Base-by-base conservation (phyloP, 768 basidiomycete genomes). In the Daedaleopsis sinensis region DNA sequence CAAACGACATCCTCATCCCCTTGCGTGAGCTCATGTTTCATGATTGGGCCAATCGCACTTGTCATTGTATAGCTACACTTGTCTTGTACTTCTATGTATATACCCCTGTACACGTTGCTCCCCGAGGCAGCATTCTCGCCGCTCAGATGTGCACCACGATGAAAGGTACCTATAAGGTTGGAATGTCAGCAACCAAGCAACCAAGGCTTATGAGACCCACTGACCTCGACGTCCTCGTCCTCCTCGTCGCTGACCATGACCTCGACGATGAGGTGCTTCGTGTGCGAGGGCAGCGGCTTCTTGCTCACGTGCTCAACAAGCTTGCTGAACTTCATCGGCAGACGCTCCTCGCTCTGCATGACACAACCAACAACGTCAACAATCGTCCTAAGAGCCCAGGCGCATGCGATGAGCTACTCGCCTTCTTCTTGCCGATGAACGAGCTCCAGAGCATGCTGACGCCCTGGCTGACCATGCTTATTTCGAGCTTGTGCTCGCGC, bases 371-470 rank as follows among this genome's bases (percentile, higher is more conserved):
- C 52, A 63, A 52, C 43, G 54, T 27, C 49, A 43, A 59, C 27
- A 21, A 21, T 24, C 54, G 32, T 36, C 51, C 27, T 39, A 53
- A 39, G n/a, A 49, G 3, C 52, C 58, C n/a, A 21, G 43, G n/a
- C 27, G 55, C 96, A 90, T 32, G 27, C 27, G 7, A 32, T 7
- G 27, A 32, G 27, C 27, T 3, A 42, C 39, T 42, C 39, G 18
- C 39, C 39, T 98, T 98, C 80, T 93, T 93, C 79, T 89, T 91
- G 57, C 88, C 90, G 55, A 93, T 83, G 75, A 96, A 99, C 37
- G 91, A 88, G 63, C 93, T 95, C 94, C 96, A 98, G 36, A 98
- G 79, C 96, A 98, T 96, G 71, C 94, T 95, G 37, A 98, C 96
- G 44, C 95, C 96, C 73, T 94, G 92, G 70, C 93, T 95, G 63